Percentiles rank a stretch among this genome's conserved stretches.
Conservation (phyloP, 2,329 filamentous ascomycete genomes). For the Calcarisporium arbuscula region DNA sequence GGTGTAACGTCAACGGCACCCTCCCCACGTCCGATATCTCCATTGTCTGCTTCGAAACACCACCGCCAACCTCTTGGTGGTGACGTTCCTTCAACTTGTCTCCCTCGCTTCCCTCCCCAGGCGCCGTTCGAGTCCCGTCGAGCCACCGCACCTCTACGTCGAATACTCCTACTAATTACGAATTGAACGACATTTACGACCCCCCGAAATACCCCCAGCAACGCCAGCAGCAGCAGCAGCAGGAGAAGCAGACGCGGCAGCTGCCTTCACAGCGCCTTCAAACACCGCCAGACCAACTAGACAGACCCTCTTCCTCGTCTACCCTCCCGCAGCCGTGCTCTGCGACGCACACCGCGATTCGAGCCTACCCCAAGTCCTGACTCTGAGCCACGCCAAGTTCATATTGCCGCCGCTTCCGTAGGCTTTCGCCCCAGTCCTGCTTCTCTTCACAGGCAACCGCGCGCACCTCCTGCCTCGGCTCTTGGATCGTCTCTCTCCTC, state of each 20-base stretch:
- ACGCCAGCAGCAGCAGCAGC: constrained; percentile 42
- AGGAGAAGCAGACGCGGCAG: constrained; percentile 17
- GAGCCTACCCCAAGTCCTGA: constrained; percentile 36
- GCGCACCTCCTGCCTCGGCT: constrained; percentile 28
- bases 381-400: constrained; percentile 35
- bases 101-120: constrained; percentile 27
- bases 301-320: constrained; percentile 38
- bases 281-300: constrained; percentile 28
- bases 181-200: constrained; percentile 52
- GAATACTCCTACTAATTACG: too few relatives aligned
- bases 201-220: constrained; percentile 41
- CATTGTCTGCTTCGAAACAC: constrained; percentile 1
- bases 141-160: constrained; percentile 32
- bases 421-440: constrained; percentile 38
- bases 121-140: constrained; percentile 40
- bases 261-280: constrained; percentile 9
- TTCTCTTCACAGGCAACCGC: constrained; percentile 11
- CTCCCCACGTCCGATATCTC: neutral
- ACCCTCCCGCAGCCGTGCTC: constrained; percentile 37
- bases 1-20: too few relatives aligned
- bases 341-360: constrained; percentile 49
- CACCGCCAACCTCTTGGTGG: constrained; percentile 33
- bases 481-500: constrained; percentile 28
- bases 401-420: constrained; percentile 41
- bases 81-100: constrained; percentile 41